Evolutionary conservation across 129 eudicot species (phyloP).

Genomic region (Silybum marianum): DNA sequence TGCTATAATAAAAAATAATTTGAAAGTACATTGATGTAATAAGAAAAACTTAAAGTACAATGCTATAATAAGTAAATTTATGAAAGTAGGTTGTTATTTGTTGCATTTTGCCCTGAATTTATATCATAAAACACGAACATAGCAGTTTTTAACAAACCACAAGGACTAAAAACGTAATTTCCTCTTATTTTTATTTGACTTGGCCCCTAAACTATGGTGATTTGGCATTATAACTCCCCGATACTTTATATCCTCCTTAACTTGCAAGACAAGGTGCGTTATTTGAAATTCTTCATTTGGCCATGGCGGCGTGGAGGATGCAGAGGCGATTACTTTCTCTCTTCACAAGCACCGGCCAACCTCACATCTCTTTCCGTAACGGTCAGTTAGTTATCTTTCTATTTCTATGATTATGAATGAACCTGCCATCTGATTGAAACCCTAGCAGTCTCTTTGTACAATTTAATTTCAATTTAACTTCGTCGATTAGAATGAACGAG

Average conservation of each 20-base stretch:
- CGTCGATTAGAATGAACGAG: background rate
- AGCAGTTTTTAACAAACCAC: too few relatives aligned
- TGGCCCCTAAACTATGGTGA: background rate
- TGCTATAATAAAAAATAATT: too few relatives aligned
- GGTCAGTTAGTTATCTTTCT: slow-evolving; percentile 29
- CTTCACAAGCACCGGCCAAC: slow-evolving; percentile 33
- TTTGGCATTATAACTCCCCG: background rate
- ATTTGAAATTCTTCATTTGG: background rate
- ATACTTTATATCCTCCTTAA: background rate
- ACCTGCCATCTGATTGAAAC: background rate
- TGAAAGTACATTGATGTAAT: too few relatives aligned
- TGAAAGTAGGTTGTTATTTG: too few relatives aligned
- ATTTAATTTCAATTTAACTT: background rate
- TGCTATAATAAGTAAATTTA: too few relatives aligned
- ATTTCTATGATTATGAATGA: background rate
- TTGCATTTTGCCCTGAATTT: too few relatives aligned
- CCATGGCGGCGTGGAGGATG: slow-evolving; percentile 52
- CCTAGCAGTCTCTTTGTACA: background rate
- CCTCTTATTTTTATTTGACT: too few relatives aligned
- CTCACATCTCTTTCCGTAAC: slow-evolving; percentile 32
- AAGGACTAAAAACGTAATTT: too few relatives aligned
- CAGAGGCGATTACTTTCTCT: slow-evolving; percentile 49
- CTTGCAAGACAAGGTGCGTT: background rate
- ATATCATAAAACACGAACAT: too few relatives aligned
- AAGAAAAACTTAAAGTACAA: too few relatives aligned